Conservation (phyloP, 768 basidiomycete genomes). For the Auriscalpium orientale region DNA sequence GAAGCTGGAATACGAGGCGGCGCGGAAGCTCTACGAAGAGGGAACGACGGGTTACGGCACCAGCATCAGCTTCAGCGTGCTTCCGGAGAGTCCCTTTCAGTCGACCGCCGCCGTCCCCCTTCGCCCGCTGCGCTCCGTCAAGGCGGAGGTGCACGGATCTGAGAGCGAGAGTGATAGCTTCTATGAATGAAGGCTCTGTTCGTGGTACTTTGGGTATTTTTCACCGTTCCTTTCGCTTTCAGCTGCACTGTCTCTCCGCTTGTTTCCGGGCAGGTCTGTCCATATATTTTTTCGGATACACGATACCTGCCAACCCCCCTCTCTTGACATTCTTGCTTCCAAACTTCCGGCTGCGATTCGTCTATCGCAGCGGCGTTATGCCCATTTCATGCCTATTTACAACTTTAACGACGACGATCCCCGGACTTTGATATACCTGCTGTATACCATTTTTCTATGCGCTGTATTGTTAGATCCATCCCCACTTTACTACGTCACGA, state of each 20-base stretch:
- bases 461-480: conserved; percentile 35
- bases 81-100: conserved; percentile 55
- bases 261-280: conserved; percentile 2
- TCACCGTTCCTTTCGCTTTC: background rate
- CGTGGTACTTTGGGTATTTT: background rate
- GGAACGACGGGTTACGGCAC: conserved; percentile 59
- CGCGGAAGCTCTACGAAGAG: conserved; percentile 82
- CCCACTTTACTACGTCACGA: conserved; percentile 23
- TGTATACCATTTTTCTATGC: conserved; percentile 23
- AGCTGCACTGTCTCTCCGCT: background rate
- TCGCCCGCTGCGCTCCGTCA: conserved; percentile 36
- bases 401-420: background rate
- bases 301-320: conserved; percentile 9
- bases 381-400: too few relatives aligned
- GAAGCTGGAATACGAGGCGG: conserved; percentile 88
- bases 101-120: conserved; percentile 32
- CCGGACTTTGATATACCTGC: conserved; percentile 16
- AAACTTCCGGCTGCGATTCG: background rate
- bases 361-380: too few relatives aligned
- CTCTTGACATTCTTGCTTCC: conserved; percentile 1
- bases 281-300: conserved; percentile 6
- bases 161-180: conserved; percentile 64
- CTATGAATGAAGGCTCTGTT: conserved; percentile 5
- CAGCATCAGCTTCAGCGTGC: conserved; percentile 78
- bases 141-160: conserved; percentile 46